These are phyloP conservation scores for Penicillium argentinense DNA, from an alignment of 495 filamentous ascomycete genomes.

Conservation along the genomic window DNA sequence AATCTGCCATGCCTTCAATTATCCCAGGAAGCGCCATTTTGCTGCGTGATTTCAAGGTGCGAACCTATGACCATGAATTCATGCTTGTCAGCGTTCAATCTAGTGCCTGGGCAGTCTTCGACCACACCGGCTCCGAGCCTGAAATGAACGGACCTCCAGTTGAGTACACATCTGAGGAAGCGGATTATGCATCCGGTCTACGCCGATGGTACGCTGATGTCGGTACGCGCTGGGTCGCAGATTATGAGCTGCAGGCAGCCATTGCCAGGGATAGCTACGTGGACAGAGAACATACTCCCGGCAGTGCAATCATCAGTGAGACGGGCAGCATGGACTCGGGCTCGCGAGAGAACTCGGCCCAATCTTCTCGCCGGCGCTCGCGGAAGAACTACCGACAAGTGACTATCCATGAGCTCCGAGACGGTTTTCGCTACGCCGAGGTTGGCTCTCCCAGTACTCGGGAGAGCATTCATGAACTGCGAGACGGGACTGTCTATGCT, in stretches of 20 bases:
- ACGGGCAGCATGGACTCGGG: slow-evolving; percentile 32
- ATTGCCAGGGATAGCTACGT: slow-evolving; percentile 34
- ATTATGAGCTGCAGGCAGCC: slow-evolving; percentile 38
- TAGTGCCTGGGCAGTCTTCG: slow-evolving; percentile 68
- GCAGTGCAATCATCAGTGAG: slow-evolving; percentile 35
- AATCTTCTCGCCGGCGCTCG: slow-evolving; percentile 30
- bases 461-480: slow-evolving; percentile 45
- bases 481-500: slow-evolving; percentile 48
- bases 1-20: slow-evolving; percentile 66
- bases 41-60: slow-evolving; percentile 71
- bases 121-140: slow-evolving; percentile 37
- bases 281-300: slow-evolving; percentile 32
- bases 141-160: slow-evolving; percentile 62
- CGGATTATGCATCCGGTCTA: slow-evolving; percentile 52
- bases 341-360: slow-evolving; percentile 15
- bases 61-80: slow-evolving; percentile 43
- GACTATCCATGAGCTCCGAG: slow-evolving; percentile 46
- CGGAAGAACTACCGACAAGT: slow-evolving; percentile 36
- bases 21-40: slow-evolving; percentile 73
- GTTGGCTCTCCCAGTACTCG: slow-evolving; percentile 36
- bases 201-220: slow-evolving; percentile 43
- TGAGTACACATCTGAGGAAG: slow-evolving; percentile 61
- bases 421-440: slow-evolving; percentile 45
- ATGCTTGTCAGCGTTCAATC: slow-evolving; percentile 48
- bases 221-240: slow-evolving; percentile 37